Evolutionary conservation across 148 eudicot genomes (phyloP).

Genomic region (Rhododendron kiyosumense): DNA sequence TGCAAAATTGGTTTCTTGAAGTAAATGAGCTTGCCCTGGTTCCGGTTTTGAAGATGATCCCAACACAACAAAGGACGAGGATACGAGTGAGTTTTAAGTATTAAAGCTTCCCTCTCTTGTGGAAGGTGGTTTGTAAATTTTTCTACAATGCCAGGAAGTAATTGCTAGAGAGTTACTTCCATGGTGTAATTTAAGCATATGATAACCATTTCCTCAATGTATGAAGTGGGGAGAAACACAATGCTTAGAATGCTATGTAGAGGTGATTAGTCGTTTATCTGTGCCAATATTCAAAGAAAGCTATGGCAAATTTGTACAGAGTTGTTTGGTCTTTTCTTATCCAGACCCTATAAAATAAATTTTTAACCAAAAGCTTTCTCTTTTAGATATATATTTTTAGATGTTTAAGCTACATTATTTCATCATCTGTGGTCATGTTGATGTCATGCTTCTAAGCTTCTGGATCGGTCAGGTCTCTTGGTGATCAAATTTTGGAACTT

Average conservation of each 20-base stretch:
- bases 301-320: not conserved
- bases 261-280: conserved; percentile 9
- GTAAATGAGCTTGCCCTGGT: no score
- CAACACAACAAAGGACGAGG: conserved; percentile 49
- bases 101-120: not conserved
- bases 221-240: conserved; percentile 4
- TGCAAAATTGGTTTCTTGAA: conserved; percentile 35
- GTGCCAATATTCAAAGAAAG: not conserved
- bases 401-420: conserved; percentile 1
- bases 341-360: conserved; percentile 23
- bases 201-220: not conserved
- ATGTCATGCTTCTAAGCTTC: not conserved
- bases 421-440: conserved; percentile 10
- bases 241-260: conserved; percentile 9
- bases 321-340: conserved; percentile 5
- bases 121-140: not conserved
- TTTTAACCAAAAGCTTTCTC: conserved; percentile 5
- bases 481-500: conserved; percentile 1
- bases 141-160: not conserved
- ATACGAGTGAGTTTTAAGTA: conserved; percentile 30
- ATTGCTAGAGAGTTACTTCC: conserved; percentile 3
- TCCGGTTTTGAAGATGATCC: conserved; percentile 73
- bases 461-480: conserved; percentile 8
- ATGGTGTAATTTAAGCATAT: not conserved
- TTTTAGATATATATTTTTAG: not conserved